phyloP scores from a whole-genome alignment of 495 filamentous ascomycete genomes.

The Parathielavia appendiculata region DNA sequence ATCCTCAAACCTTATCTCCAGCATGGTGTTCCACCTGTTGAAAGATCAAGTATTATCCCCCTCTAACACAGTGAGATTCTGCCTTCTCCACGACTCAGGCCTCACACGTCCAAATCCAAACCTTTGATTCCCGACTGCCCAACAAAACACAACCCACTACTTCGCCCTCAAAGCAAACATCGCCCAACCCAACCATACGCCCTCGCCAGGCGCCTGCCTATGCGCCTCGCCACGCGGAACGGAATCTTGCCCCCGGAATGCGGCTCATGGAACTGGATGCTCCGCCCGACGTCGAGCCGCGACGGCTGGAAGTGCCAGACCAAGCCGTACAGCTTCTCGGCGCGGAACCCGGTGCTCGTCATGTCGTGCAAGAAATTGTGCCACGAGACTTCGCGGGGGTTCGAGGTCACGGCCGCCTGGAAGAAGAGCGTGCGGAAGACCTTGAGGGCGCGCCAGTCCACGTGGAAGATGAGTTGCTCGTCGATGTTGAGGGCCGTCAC shows the following conservation, averaged over 20 bases:
- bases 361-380: conserved; percentile 51
- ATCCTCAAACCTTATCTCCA: too few relatives aligned
- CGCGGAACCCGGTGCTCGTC: conserved; percentile 40
- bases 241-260: conserved; percentile 43
- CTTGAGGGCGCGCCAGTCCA: conserved; percentile 38
- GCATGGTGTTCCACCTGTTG: too few relatives aligned
- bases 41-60: too few relatives aligned
- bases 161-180: conserved; percentile 19
- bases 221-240: conserved; percentile 16
- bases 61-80: too few relatives aligned
- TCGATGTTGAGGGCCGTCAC: conserved; percentile 4
- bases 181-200: conserved; percentile 20
- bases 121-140: too few relatives aligned
- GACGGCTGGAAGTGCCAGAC: conserved; percentile 48
- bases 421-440: conserved; percentile 29
- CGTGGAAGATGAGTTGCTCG: conserved; percentile 30
- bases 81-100: too few relatives aligned
- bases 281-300: conserved; percentile 31
- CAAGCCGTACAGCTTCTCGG: conserved; percentile 49
- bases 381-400: conserved; percentile 45
- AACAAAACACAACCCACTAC: too few relatives aligned
- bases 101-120: too few relatives aligned
- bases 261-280: conserved; percentile 51
- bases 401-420: conserved; percentile 17
- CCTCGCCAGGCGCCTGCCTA: conserved; percentile 18